These are phyloP conservation scores for Mucor circinelloides DNA, from an alignment of 371 early-diverging fungal genomes.

Conservation along the genomic window DNA sequence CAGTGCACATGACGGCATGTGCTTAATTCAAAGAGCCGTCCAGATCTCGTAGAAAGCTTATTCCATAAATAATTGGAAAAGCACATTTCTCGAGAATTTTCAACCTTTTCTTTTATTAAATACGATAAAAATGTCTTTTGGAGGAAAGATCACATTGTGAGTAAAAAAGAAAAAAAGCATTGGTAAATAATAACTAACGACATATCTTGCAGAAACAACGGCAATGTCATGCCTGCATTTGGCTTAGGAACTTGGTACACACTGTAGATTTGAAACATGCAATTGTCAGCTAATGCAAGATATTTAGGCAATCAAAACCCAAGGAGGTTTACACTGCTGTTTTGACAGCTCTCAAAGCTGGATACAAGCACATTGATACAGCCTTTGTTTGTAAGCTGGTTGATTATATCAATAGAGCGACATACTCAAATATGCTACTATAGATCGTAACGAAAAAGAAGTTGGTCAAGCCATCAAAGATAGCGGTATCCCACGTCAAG, in stretches of 20 bases:
- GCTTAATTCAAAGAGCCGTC: too few relatives aligned
- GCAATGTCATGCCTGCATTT: not conserved
- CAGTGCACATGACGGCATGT: too few relatives aligned
- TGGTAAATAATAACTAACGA: not conserved
- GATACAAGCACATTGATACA: slow-evolving; percentile 56
- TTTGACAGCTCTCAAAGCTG: slow-evolving; percentile 37
- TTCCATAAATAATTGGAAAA: too few relatives aligned
- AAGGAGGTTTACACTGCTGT: slow-evolving; percentile 43
- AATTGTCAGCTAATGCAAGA: not conserved
- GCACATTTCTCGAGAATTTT: not conserved
- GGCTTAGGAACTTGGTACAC: not conserved
- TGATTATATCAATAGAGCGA: not conserved
- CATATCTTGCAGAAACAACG: not conserved
- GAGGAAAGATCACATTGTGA: not conserved
- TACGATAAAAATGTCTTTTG: not conserved
- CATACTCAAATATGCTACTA: not conserved
- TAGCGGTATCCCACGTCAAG: slow-evolving; percentile 37
- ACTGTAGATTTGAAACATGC: not conserved
- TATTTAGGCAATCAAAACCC: slow-evolving; percentile 23
- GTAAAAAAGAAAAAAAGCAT: too few relatives aligned
- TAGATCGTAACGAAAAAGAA: slow-evolving; percentile 66
- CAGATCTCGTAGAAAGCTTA: too few relatives aligned
- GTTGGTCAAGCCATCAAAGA: slow-evolving; percentile 56
- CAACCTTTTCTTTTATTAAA: not conserved
- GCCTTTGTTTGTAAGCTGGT: slow-evolving; percentile 45